phyloP scores from a whole-genome alignment of 1,284 basidiomycete genomes.

The Malassezia yamatoensis region DNA sequence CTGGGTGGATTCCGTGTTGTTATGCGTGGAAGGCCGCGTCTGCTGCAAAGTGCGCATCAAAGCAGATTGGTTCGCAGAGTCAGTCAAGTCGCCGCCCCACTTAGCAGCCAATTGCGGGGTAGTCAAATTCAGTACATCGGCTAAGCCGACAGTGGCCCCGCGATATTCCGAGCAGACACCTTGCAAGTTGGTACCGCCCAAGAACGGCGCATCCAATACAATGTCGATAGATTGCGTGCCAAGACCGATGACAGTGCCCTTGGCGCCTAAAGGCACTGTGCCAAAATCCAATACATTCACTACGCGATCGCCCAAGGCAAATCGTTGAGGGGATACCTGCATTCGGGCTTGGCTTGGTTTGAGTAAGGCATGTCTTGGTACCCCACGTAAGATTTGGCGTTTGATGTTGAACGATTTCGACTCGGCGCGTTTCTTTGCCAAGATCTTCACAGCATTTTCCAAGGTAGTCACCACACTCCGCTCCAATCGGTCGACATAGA shows the following conservation, averaged over 20 bases:
- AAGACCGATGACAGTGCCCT: constrained; percentile 86
- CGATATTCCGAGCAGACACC: constrained; percentile 50
- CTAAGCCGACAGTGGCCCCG: constrained; percentile 28
- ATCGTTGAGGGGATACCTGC: constrained; percentile 80
- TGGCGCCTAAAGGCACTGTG: constrained; percentile 78
- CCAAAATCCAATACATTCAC: constrained; percentile 87
- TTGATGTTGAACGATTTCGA: constrained; percentile 58
- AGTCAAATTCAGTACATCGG: constrained; percentile 40
- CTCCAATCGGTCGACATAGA: constrained; percentile 81
- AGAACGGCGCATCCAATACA: constrained; percentile 91
- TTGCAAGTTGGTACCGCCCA: constrained; percentile 78
- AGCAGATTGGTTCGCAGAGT: background rate
- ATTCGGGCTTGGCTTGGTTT: constrained; percentile 85
- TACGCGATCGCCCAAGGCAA: constrained; percentile 84
- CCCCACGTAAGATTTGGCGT: constrained; percentile 76
- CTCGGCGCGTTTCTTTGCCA: constrained; percentile 46
- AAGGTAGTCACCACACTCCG: constrained; percentile 52
- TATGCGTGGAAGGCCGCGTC: background rate
- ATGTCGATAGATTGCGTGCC: constrained; percentile 74
- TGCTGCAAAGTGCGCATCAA: constrained; percentile 9
- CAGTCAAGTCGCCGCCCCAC: constrained; percentile 4
- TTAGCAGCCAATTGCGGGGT: constrained; percentile 34
- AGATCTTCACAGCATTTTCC: constrained; percentile 64
- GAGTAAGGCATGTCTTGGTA: constrained; percentile 85
- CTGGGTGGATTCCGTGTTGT: background rate